Conservation (phyloP, 140 eudicot genomes). For the Erigeron philadelphicus region DNA sequence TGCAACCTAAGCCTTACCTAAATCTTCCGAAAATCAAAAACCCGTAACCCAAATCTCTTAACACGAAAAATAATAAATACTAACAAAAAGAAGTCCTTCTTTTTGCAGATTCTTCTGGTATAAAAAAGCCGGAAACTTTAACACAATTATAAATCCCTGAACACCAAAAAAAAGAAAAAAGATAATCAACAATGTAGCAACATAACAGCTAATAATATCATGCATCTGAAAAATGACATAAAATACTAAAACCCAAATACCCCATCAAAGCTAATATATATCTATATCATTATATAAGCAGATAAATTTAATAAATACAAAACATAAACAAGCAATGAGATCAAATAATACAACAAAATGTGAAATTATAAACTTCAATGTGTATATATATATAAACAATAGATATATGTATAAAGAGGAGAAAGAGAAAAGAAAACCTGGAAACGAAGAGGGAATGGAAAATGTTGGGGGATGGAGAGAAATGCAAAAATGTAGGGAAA, state of each 20-base stretch:
- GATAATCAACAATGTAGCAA: slow-evolving; percentile 5
- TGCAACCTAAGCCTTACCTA: slow-evolving; percentile 12
- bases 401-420: not conserved
- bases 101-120: slow-evolving; percentile 2
- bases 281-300: slow-evolving; percentile 4
- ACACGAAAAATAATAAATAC: slow-evolving; percentile 12
- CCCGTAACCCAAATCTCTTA: slow-evolving; percentile 16
- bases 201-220: not conserved
- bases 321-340: not conserved
- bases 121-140: slow-evolving; percentile 9
- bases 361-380: no score
- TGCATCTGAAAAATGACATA: not conserved
- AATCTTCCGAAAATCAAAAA: slow-evolving; percentile 8
- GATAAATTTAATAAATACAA: not conserved
- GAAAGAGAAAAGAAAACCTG: slow-evolving; percentile 25
- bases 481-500: slow-evolving; percentile 29
- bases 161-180: slow-evolving; percentile 1
- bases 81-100: slow-evolving; percentile 5
- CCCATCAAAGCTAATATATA: slow-evolving; percentile 11
- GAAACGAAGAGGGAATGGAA: slow-evolving; percentile 20
- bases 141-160: slow-evolving; percentile 22
- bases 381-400: not conserved
- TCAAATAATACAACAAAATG: no score
- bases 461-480: slow-evolving; percentile 23
- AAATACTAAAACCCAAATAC: slow-evolving; percentile 1